A percentile compares a stretch with the other conserved stretches of the same genome.
phyloP scores from a whole-genome alignment of 768 basidiomycete genomes.

The Leucocoprinus sp. region DNA sequence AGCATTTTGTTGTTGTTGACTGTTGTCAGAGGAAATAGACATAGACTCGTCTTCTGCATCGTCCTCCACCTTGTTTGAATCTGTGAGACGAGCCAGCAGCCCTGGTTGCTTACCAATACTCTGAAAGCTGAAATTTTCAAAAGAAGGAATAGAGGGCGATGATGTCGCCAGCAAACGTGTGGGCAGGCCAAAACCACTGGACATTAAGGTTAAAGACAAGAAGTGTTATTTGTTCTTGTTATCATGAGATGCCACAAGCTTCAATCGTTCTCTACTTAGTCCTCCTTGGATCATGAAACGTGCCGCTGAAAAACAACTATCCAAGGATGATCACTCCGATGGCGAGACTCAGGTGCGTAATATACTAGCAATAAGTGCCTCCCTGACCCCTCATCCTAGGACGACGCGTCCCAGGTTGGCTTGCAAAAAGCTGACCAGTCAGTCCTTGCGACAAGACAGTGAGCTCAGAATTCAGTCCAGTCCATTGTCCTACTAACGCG shows the following conservation, averaged over 20 bases:
- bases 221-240: slow-evolving; percentile 4
- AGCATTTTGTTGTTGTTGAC: not conserved
- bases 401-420: slow-evolving; percentile 19
- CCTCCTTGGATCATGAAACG: slow-evolving; percentile 45
- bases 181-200: slow-evolving; percentile 3
- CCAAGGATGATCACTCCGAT: slow-evolving; percentile 42
- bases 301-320: slow-evolving; percentile 63
- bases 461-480: slow-evolving; percentile 18
- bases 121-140: slow-evolving; percentile 5
- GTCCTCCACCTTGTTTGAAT: not conserved
- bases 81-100: slow-evolving; percentile 5
- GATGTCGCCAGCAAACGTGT: not conserved
- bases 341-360: slow-evolving; percentile 26
- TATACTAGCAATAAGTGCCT: not conserved
- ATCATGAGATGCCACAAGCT: too few relatives aligned
- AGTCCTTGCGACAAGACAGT: slow-evolving; percentile 50
- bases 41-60: not conserved
- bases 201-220: not conserved
- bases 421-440: slow-evolving; percentile 57
- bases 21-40: slow-evolving; percentile 2
- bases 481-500: slow-evolving; percentile 10
- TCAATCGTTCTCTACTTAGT: not conserved
- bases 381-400: slow-evolving; percentile 8
- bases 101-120: slow-evolving; percentile 4
- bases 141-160: not conserved